These are phyloP conservation scores for Typha latifolia DNA, from an alignment of 176 grass and related monocot species.

Conservation along the genomic window DNA sequence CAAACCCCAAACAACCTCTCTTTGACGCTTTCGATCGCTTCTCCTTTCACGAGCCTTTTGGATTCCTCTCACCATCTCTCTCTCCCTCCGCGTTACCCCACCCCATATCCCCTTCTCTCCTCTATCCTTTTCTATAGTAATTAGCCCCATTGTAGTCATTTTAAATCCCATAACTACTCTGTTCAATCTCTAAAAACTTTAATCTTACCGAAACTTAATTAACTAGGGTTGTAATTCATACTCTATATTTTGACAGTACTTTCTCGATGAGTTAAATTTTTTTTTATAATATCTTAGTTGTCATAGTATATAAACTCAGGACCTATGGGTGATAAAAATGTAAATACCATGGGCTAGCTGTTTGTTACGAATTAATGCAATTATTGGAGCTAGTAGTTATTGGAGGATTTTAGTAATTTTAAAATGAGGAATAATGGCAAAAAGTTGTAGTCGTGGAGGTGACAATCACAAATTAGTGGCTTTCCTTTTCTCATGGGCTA, in stretches of 20 bases:
- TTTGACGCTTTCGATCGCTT: conserved; percentile 7
- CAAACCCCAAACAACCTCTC: conserved; percentile 1
- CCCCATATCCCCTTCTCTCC: background rate
- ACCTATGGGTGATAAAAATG: too few species aligned
- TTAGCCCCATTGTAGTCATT: too few species aligned
- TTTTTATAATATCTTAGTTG: too few species aligned
- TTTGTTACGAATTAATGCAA: conserved; percentile 1
- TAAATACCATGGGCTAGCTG: background rate
- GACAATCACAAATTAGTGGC: background rate
- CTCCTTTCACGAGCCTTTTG: background rate
- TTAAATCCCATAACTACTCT: too few species aligned
- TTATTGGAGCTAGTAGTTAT: background rate
- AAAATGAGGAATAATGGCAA: background rate
- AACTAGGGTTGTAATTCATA: too few species aligned
- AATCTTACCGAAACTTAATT: too few species aligned
- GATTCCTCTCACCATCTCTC: background rate
- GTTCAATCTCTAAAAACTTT: too few species aligned
- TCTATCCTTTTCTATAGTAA: background rate
- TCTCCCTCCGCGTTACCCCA: background rate
- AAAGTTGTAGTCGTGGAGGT: background rate
- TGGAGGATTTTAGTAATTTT: background rate
- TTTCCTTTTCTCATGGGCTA: background rate
- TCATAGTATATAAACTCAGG: too few species aligned
- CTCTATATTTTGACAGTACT: too few species aligned
- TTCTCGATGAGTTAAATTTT: too few species aligned